These are phyloP conservation scores for Scheffersomyces stipitis DNA, from an alignment of 805 yeast genomes.

Conservation along the genomic window DNA sequence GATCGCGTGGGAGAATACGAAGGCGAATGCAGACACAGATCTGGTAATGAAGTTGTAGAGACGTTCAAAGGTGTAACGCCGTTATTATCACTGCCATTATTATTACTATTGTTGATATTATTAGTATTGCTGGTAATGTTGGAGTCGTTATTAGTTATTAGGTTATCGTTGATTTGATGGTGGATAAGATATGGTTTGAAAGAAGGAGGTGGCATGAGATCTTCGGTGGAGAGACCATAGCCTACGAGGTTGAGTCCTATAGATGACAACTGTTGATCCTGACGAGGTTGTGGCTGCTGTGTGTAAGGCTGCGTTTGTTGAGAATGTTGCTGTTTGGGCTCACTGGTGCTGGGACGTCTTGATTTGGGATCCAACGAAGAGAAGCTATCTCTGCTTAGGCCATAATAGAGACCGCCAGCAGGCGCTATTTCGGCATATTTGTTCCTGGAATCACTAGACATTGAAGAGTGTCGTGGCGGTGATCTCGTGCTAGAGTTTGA, in stretches of 20 bases:
- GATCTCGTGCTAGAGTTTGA: too few relatives aligned
- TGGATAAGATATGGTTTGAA: conserved; percentile 1
- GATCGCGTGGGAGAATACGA: neutral
- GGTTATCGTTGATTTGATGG: too few relatives aligned
- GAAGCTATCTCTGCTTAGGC: too few relatives aligned
- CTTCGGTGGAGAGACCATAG: conserved; percentile 26
- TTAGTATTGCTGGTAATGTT: too few relatives aligned
- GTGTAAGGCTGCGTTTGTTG: too few relatives aligned
- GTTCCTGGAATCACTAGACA: too few relatives aligned
- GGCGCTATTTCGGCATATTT: too few relatives aligned
- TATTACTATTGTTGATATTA: too few relatives aligned
- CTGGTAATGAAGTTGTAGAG: neutral
- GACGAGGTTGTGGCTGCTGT: too few relatives aligned
- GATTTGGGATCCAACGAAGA: conserved; percentile 14
- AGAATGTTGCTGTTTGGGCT: conserved; percentile 6
- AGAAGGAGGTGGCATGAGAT: conserved; percentile 22
- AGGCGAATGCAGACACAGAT: neutral
- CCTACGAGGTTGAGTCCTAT: conserved; percentile 29
- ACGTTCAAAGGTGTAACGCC: neutral
- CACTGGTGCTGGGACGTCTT: neutral
- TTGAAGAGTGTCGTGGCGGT: too few relatives aligned
- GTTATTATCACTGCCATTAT: neutral
- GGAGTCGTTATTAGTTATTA: too few relatives aligned
- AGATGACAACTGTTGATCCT: conserved; percentile 1
- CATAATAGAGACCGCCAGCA: too few relatives aligned